Evolutionary conservation across 75 land plant genomes (phyloP), one percentile per base, ranked within the genome.

Genomic region (Gnetum montanum): DNA sequence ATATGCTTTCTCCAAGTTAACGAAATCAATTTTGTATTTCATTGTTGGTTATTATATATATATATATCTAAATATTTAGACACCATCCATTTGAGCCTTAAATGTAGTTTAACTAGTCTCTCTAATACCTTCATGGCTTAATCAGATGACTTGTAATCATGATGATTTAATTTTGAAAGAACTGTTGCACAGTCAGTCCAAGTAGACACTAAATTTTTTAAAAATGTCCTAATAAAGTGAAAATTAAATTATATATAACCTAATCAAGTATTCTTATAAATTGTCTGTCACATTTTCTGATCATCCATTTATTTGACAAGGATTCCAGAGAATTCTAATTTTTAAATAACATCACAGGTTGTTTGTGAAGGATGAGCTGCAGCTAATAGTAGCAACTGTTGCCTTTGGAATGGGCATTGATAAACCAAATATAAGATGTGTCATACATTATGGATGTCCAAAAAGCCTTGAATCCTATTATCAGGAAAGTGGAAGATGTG

Each of bases 351-450:
- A 22, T 60, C 62, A 34, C 85, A 88, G 94, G 54, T 64, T 79
- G 23, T 88, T 88, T 69, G 59, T 79, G 19, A 75, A 61, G 38
- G 94, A 88, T 69, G 86, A 88, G 34, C 29, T 83, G 41, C 74
- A 65, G 34, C 76, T 85, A 31, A 79, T 88, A 77, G 90, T 88
- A 43, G 95, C 95, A 34, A 89, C 95, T 57, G 65, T 89, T 57
- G 95, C 95, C 43, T 89, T 89, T 82, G 95, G 95, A 1, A 89
- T 89, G 95, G 95, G 95, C 23, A 85, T 89, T 45, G 95, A 89
- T 56, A 89, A 89, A 34, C 95, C 95, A 30, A 68, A 89, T 62
- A 72, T 89, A 41, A 71, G 95, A 25, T 64, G 85, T 53, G 90
- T 89, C 16, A 73, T 89, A 61, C 95, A 89, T 58, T 89, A 85